These are phyloP conservation scores for Urtica urens DNA, from an alignment of 306 rosid genomes.

Conservation along the genomic window DNA sequence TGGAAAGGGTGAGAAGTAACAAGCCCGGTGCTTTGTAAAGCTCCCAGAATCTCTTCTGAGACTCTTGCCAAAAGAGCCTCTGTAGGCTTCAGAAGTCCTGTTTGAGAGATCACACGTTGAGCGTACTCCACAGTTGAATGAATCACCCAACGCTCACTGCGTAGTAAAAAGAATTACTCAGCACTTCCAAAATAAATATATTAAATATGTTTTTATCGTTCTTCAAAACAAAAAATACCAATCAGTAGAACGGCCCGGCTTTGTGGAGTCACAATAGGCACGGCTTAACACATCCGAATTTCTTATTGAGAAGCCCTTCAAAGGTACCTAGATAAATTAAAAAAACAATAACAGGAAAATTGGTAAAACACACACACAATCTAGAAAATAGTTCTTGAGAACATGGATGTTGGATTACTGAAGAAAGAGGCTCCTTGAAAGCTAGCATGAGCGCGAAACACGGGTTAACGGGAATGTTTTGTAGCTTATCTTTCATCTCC, in stretches of 20 bases:
- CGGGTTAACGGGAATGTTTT: slow-evolving; percentile 53
- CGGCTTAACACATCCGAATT: slow-evolving; percentile 59
- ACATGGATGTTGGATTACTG: slow-evolving; percentile 9
- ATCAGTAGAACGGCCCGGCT: slow-evolving; percentile 56
- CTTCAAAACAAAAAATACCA: slow-evolving; percentile 47
- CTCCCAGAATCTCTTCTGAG: slow-evolving; percentile 68
- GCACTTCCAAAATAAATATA: background rate
- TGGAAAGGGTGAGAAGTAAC: slow-evolving; percentile 42
- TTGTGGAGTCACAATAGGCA: slow-evolving; percentile 84
- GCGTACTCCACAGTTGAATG: slow-evolving; percentile 84
- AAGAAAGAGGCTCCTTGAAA: slow-evolving; percentile 62
- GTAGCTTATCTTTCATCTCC: slow-evolving; percentile 51
- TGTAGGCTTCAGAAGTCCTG: slow-evolving; percentile 71
- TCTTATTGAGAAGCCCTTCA: slow-evolving; percentile 49
- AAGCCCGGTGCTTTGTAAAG: slow-evolving; percentile 48
- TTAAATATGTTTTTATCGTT: background rate
- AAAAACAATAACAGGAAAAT: no score
- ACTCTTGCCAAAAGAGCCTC: slow-evolving; percentile 46
- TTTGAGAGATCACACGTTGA: slow-evolving; percentile 51
- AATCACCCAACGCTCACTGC: slow-evolving; percentile 81
- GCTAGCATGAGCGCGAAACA: slow-evolving; percentile 84
- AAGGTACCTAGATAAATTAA: slow-evolving; percentile 56
- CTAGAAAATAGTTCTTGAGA: background rate
- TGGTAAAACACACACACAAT: slow-evolving; percentile 17
- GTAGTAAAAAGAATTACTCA: slow-evolving; percentile 2